phyloP scores from a whole-genome alignment of 257 asterid species.

The Ilex aquifolium region DNA sequence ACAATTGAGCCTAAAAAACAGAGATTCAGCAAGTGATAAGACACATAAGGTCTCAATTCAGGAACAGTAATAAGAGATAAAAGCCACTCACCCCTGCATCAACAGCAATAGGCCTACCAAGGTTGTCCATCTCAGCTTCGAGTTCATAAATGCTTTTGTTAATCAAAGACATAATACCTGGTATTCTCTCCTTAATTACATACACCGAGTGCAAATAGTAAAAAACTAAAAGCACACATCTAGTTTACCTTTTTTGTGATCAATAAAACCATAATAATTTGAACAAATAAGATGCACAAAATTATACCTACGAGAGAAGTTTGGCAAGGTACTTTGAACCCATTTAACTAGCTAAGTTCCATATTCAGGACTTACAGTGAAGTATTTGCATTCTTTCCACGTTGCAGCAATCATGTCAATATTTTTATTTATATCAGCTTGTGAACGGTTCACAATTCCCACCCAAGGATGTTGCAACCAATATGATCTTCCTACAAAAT shows the following conservation, averaged over 20 bases:
- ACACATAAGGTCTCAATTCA: neutral
- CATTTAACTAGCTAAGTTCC: neutral
- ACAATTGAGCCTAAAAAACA: too few species aligned
- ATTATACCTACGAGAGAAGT: neutral
- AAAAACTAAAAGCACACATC: neutral
- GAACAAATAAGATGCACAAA: neutral
- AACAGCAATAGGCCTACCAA: neutral
- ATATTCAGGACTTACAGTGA: neutral
- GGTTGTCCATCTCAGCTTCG: neutral
- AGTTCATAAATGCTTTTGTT: neutral
- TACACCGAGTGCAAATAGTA: neutral
- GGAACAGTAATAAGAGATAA: too few species aligned
- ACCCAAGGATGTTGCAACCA: neutral
- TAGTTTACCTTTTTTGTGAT: neutral
- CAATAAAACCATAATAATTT: too few species aligned
- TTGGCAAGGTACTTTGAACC: neutral
- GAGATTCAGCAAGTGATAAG: too few species aligned
- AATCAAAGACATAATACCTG: neutral
- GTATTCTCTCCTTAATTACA: neutral
- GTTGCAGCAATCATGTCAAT: neutral
- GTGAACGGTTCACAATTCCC: neutral
- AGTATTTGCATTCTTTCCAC: neutral
- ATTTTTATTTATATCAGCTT: neutral
- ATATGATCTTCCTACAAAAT: neutral
- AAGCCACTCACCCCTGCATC: neutral